phyloP scores from a whole-genome alignment of 345 rosid species.

The Murraya koenigii region DNA sequence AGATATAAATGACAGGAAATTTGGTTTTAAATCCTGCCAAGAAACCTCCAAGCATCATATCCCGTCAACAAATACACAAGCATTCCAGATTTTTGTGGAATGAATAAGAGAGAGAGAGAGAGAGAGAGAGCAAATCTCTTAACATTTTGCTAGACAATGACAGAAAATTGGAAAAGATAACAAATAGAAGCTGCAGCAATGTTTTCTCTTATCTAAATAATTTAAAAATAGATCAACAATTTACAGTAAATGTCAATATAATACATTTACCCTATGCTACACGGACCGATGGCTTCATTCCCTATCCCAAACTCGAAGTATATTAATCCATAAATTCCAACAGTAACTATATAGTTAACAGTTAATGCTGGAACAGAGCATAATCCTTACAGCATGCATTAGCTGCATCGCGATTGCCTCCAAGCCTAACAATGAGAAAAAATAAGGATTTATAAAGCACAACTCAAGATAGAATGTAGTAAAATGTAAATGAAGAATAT shows the following conservation, averaged over 20 bases:
- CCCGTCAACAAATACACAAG: neutral
- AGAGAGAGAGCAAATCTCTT: neutral
- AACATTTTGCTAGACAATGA: neutral
- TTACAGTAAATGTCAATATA: slow-evolving; percentile 36
- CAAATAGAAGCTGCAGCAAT: slow-evolving; percentile 11
- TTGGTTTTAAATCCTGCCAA: neutral
- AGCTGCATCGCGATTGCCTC: slow-evolving; percentile 20
- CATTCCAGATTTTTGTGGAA: neutral
- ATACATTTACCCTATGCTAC: slow-evolving; percentile 37
- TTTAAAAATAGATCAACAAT: slow-evolving; percentile 23
- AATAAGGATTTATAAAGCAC: neutral
- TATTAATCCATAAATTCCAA: slow-evolving; percentile 30
- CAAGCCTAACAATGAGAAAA: slow-evolving; percentile 19
- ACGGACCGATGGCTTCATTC: slow-evolving; percentile 64
- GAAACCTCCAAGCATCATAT: neutral
- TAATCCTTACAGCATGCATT: slow-evolving; percentile 21
- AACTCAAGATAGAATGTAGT: neutral
- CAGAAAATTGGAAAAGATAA: slow-evolving; percentile 1
- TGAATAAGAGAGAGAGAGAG: neutral
- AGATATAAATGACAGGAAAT: neutral
- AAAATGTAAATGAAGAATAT: neutral
- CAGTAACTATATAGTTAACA: slow-evolving; percentile 19
- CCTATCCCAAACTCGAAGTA: slow-evolving; percentile 31
- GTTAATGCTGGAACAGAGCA: slow-evolving; percentile 22
- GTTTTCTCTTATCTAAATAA: slow-evolving; percentile 26